Evolutionary conservation across 768 basidiomycete species (phyloP).

Genomic region (Epithele typhae): DNA sequence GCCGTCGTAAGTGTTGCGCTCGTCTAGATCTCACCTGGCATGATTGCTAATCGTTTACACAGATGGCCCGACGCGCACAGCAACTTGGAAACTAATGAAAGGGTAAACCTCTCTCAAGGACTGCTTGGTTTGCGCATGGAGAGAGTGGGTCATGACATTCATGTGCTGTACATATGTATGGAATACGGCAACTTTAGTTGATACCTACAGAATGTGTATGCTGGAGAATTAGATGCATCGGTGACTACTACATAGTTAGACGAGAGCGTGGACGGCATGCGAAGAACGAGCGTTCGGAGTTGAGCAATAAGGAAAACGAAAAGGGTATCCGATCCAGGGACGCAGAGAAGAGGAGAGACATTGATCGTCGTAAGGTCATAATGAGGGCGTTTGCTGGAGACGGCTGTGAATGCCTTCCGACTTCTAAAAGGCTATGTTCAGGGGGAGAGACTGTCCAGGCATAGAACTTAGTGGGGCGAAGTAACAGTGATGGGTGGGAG

Average conservation of each 20-base stretch:
- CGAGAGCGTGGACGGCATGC: background rate
- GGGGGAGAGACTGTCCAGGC: too few species aligned
- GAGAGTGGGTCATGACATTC: slow-evolving; percentile 8
- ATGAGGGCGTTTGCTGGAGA: too few species aligned
- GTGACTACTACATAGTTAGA: slow-evolving; percentile 9
- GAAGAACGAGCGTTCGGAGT: too few species aligned
- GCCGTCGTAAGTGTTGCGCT: slow-evolving; percentile 57
- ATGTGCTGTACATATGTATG: slow-evolving; percentile 12
- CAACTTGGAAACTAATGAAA: slow-evolving; percentile 27
- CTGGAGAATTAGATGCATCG: slow-evolving; percentile 18
- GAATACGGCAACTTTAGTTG: slow-evolving; percentile 14
- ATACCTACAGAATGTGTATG: slow-evolving; percentile 16
- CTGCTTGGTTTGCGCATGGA: background rate
- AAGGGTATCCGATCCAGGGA: slow-evolving; percentile 15
- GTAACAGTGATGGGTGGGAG: slow-evolving; percentile 44
- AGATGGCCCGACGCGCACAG: slow-evolving; percentile 81
- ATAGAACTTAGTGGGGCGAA: too few species aligned
- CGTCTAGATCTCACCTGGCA: background rate
- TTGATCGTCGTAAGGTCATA: too few species aligned
- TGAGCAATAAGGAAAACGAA: slow-evolving; percentile 9
- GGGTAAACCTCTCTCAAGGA: background rate
- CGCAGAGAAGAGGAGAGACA: too few species aligned
- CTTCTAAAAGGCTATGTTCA: too few species aligned
- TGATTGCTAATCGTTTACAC: background rate
- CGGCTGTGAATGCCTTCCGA: too few species aligned